Evolutionary conservation across 1,139 yeast species (phyloP).

Genomic region (Ogataea hybrid): DNA sequence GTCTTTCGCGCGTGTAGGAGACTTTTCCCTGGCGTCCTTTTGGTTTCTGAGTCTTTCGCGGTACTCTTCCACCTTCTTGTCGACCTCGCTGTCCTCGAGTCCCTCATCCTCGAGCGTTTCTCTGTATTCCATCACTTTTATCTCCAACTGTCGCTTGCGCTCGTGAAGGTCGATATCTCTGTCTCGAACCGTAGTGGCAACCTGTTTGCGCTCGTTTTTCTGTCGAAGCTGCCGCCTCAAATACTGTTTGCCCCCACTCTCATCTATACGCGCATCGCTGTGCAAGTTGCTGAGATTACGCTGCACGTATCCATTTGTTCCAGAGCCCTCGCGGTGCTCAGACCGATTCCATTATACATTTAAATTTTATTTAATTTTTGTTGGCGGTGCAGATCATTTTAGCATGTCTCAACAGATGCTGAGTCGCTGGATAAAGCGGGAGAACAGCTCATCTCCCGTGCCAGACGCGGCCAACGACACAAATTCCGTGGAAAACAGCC

Average conservation of each 20-base stretch:
- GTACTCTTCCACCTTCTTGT: slow-evolving; percentile 16
- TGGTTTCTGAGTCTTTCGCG: slow-evolving; percentile 11
- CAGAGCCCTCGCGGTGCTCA: slow-evolving; percentile 67
- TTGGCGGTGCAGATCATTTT: slow-evolving; percentile 11
- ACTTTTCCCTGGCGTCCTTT: no score
- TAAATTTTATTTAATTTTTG: background rate
- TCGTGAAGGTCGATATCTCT: slow-evolving; percentile 46
- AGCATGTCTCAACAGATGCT: slow-evolving; percentile 23
- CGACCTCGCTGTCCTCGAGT: slow-evolving; percentile 19
- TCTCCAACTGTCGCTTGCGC: slow-evolving; percentile 47
- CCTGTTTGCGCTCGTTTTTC: slow-evolving; percentile 23
- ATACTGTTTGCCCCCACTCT: slow-evolving; percentile 34
- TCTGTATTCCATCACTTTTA: slow-evolving; percentile 52
- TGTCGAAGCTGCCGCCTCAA: slow-evolving; percentile 33
- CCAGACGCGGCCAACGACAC: background rate
- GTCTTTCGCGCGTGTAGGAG: no score
- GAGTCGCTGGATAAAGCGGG: slow-evolving; percentile 23
- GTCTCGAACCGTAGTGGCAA: slow-evolving; percentile 32
- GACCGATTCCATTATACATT: slow-evolving; percentile 60
- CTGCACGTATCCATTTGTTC: slow-evolving; percentile 71
- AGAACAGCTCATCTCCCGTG: slow-evolving; percentile 1
- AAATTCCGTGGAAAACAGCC: no score
- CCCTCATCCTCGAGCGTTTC: slow-evolving; percentile 52
- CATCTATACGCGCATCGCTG: slow-evolving; percentile 24
- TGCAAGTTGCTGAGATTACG: slow-evolving; percentile 40